phyloP scores from a whole-genome alignment of 2,329 filamentous ascomycete species.

The Sarocladiaceae sp. region DNA sequence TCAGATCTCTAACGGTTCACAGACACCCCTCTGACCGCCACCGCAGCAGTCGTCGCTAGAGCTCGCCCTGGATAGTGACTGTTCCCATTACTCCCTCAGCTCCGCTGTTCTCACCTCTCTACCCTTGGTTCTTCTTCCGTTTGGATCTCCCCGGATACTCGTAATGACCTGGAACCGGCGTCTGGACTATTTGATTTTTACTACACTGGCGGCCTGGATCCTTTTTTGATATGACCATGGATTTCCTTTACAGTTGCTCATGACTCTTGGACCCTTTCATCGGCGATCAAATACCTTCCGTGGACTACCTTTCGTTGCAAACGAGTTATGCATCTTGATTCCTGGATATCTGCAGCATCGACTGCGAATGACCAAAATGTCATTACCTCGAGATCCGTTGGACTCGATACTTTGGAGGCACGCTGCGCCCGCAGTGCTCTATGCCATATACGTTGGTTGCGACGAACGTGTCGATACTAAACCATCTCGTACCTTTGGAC shows the following conservation, averaged over 20 bases:
- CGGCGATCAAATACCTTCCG: not conserved
- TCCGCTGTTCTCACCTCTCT: not conserved
- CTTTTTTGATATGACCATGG: conserved; percentile 3
- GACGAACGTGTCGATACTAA: not conserved
- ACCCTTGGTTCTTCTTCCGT: not conserved
- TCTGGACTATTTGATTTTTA: conserved; percentile 3
- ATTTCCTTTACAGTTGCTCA: conserved; percentile 8
- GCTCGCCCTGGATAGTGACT: not conserved
- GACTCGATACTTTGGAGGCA: not conserved
- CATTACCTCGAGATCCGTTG: not conserved
- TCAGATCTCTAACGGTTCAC: not conserved
- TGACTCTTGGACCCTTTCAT: conserved; percentile 1
- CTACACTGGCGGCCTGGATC: not conserved
- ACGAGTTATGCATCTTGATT: no score
- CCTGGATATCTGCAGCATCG: not conserved
- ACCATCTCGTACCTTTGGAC: not conserved
- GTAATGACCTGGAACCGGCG: conserved; percentile 6
- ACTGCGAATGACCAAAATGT: conserved; percentile 4
- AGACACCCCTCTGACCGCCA: conserved; percentile 5
- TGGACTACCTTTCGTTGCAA: not conserved
- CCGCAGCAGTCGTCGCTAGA: conserved; percentile 4
- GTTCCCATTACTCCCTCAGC: not conserved
- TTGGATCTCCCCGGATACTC: not conserved
- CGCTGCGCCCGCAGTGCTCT: not conserved
- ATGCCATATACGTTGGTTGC: conserved; percentile 7